Conservation (phyloP, 1,139 yeast genomes). For the Lodderomyces metapsilosis region DNA sequence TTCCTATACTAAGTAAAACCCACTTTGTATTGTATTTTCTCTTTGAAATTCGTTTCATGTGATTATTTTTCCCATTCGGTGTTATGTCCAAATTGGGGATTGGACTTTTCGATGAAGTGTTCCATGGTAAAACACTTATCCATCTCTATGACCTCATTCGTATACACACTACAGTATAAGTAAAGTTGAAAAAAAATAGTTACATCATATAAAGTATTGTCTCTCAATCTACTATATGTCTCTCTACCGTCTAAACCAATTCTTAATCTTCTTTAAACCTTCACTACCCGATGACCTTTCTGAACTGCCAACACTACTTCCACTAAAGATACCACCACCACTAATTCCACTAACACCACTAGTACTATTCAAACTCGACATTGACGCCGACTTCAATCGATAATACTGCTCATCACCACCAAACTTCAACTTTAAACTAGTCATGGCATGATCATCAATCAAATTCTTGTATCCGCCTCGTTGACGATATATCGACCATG, state of each 20-base stretch:
- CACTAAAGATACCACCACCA: background rate
- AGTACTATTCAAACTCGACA: conserved; percentile 3
- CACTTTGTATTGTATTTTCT: background rate
- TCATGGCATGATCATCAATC: conserved; percentile 33
- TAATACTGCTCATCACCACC: conserved; percentile 5
- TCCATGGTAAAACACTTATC: too few relatives aligned
- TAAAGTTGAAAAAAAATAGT: too few relatives aligned
- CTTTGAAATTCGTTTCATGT: background rate
- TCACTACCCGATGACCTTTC: background rate
- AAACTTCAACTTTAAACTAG: conserved; percentile 35
- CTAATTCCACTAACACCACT: background rate
- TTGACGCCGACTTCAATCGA: conserved; percentile 1
- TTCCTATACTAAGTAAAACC: too few relatives aligned
- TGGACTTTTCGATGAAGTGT: too few relatives aligned
- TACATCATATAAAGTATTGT: background rate
- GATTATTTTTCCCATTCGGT: background rate
- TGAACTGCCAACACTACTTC: conserved; percentile 1
- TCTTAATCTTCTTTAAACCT: background rate
- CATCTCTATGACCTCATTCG: too few relatives aligned
- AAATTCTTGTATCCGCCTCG: conserved; percentile 18
- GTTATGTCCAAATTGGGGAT: background rate
- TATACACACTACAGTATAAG: too few relatives aligned
- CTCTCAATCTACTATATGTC: background rate
- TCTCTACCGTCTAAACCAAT: background rate
- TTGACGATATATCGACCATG: background rate